These are phyloP conservation scores for Aspergillus hancockii DNA, from an alignment of 495 filamentous ascomycete genomes.

Conservation along the genomic window DNA sequence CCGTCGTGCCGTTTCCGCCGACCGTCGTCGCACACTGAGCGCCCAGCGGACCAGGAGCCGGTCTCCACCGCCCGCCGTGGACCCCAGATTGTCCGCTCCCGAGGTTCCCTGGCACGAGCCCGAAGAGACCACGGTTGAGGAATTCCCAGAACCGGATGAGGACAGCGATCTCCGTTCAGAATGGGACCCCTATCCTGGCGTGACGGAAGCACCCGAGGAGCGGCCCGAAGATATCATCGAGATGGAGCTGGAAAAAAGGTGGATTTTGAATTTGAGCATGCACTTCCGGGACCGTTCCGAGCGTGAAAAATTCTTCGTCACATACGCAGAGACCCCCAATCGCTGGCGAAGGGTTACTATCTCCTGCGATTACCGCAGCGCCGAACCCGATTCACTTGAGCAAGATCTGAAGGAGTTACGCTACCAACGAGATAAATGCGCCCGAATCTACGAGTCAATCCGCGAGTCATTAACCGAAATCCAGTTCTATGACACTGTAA, in stretches of 20 bases:
- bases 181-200: constrained; percentile 31
- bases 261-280: constrained; percentile 99
- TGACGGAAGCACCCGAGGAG: constrained; percentile 34
- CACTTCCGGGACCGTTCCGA: constrained; percentile 94
- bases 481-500: constrained; percentile 93
- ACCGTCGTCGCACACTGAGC: constrained; percentile 59
- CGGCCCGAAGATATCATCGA: constrained; percentile 58
- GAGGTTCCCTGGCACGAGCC: constrained; percentile 48
- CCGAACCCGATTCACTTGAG: constrained; percentile 80
- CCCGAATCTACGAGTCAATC: constrained; percentile 94
- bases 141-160: constrained; percentile 30
- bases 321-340: constrained; percentile 77
- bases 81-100: constrained; percentile 47
- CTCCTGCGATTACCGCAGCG: constrained; percentile 88
- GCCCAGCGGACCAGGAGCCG: constrained; percentile 44
- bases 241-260: constrained; percentile 81
- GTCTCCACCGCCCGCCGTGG: constrained; percentile 45
- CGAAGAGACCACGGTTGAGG: constrained; percentile 39
- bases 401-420: constrained; percentile 72
- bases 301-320: constrained; percentile 98
- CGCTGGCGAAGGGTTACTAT: constrained; percentile 88
- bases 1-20: constrained; percentile 72
- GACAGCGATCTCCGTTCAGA: constrained; percentile 24
- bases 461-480: constrained; percentile 88
- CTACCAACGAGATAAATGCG: constrained; percentile 90